Evolutionary conservation across 2,329 filamentous ascomycete genomes (phyloP).

Genomic region (Parastagonospora nodorum): DNA sequence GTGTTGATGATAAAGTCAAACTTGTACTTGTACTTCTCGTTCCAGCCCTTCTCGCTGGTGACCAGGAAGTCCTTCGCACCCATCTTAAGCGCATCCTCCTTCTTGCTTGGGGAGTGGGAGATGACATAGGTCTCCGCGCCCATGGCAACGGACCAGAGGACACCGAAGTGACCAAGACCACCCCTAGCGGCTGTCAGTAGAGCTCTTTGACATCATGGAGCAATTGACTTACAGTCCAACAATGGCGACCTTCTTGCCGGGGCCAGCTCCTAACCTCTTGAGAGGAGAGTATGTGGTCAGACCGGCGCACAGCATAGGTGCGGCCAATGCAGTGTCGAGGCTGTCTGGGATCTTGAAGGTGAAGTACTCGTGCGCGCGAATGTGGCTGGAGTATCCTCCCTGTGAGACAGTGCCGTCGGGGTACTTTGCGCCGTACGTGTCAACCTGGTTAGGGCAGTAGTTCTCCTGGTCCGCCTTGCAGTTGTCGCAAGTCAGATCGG

Average conservation of each 20-base stretch:
- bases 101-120: conserved; percentile 64
- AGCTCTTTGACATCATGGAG: conserved; percentile 3
- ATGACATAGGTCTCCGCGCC: conserved; percentile 67
- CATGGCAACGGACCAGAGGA: conserved; percentile 57
- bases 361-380: conserved; percentile 78
- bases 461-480: conserved; percentile 60
- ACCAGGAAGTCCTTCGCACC: conserved; percentile 66
- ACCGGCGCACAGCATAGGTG: conserved; percentile 84
- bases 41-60: conserved; percentile 64
- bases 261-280: conserved; percentile 73
- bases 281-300: conserved; percentile 81
- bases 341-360: conserved; percentile 76
- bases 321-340: conserved; percentile 64
- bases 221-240: conserved; percentile 62
- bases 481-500: conserved; percentile 56
- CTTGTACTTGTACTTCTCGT: conserved; percentile 59
- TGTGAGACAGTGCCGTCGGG: conserved; percentile 66
- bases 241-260: conserved; percentile 78
- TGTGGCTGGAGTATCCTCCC: conserved; percentile 70
- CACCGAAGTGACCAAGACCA: conserved; percentile 57
- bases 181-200: conserved; percentile 40
- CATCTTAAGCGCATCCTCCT: conserved; percentile 63
- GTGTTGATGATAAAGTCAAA: conserved; percentile 81
- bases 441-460: conserved; percentile 57
- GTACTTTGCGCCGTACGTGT: conserved; percentile 58